Conservation (phyloP, 176 grass and related monocot species). For the Pontederia paniculata region DNA sequence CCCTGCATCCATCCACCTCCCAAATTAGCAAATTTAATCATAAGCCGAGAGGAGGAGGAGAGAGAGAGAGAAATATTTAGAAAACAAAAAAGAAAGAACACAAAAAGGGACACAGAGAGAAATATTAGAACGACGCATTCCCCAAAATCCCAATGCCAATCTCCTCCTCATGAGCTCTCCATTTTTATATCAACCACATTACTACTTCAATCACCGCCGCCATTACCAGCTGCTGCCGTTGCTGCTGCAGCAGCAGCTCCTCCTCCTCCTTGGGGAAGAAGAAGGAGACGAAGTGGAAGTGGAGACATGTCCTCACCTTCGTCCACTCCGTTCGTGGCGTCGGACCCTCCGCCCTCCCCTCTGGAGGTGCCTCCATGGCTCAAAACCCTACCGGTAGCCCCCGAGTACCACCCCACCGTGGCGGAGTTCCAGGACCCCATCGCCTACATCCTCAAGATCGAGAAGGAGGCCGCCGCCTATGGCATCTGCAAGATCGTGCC, state of each 20-base stretch:
- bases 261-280: not conserved
- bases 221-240: too few species aligned
- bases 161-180: too few species aligned
- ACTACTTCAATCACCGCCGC: too few species aligned
- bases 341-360: slow-evolving; percentile 35
- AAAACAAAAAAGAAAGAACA: too few species aligned
- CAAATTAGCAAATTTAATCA: too few species aligned
- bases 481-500: slow-evolving; percentile 99
- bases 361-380: slow-evolving; percentile 48
- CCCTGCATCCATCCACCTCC: too few species aligned
- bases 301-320: slow-evolving; percentile 9
- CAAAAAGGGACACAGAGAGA: too few species aligned
- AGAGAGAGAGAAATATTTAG: too few species aligned
- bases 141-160: too few species aligned
- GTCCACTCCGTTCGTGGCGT: slow-evolving; percentile 10
- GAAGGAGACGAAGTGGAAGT: slow-evolving; percentile 18
- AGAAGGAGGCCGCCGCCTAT: slow-evolving; percentile 71
- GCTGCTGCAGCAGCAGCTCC: not conserved
- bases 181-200: too few species aligned
- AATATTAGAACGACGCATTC: too few species aligned
- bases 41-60: too few species aligned
- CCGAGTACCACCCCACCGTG: slow-evolving; percentile 66
- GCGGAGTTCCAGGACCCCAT: slow-evolving; percentile 87
- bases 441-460: slow-evolving; percentile 95
- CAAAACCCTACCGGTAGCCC: slow-evolving; percentile 64